Conservation (phyloP, 768 basidiomycete genomes). For the Mycena latifolia region DNA sequence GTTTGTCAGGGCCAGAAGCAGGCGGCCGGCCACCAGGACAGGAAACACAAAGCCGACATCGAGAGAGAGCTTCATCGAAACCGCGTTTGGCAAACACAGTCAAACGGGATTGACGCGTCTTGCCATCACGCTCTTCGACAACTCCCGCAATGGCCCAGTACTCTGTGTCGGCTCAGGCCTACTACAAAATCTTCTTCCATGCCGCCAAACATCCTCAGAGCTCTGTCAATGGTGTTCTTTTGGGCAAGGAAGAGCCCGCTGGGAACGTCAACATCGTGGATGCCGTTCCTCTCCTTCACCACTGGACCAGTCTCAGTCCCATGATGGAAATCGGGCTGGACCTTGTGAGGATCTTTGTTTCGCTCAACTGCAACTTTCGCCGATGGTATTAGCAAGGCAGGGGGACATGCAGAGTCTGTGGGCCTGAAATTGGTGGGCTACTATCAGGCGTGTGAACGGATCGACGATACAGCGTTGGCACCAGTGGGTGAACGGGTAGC, state of each 20-base stretch:
- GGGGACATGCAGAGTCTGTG: conserved; percentile 66
- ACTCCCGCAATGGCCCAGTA: conserved; percentile 52
- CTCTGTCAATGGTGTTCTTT: conserved; percentile 82
- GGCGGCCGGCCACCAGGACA: conserved; percentile 59
- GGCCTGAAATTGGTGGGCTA: conserved; percentile 74
- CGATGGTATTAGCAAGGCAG: conserved; percentile 57
- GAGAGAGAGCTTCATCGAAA: conserved; percentile 18
- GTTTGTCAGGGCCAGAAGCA: conserved; percentile 65
- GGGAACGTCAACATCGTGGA: conserved; percentile 66
- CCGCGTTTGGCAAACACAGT: conserved; percentile 1
- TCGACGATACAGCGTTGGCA: conserved; percentile 71
- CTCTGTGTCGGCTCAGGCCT: conserved; percentile 70
- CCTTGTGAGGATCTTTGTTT: conserved; percentile 59
- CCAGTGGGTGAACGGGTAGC: conserved; percentile 77
- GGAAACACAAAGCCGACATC: conserved; percentile 46
- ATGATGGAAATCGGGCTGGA: conserved; percentile 91
- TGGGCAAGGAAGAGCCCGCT: conserved; percentile 60
- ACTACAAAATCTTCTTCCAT: conserved; percentile 82
- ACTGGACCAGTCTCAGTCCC: conserved; percentile 87
- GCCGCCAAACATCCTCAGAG: conserved; percentile 84
- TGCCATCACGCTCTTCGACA: not conserved
- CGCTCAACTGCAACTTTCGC: conserved; percentile 8
- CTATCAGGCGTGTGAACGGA: conserved; percentile 78
- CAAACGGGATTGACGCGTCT: conserved; percentile 12
- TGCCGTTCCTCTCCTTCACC: conserved; percentile 82